Conservation (phyloP, 805 yeast species). For the Candida xiaguanensis region DNA sequence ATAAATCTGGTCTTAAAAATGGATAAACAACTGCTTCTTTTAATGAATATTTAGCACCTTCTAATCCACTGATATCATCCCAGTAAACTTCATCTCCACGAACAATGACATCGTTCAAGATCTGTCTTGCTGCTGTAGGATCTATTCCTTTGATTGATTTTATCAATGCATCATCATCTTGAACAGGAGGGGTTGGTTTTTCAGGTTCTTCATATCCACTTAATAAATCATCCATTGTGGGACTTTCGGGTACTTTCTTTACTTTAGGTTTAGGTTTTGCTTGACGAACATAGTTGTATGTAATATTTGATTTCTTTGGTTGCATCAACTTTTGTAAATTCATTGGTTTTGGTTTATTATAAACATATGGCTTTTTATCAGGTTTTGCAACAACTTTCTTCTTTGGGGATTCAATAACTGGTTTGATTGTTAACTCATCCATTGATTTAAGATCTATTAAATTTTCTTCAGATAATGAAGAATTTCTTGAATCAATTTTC, state of each 20-base stretch:
- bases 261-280: slow-evolving; percentile 11
- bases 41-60: slow-evolving; percentile 79
- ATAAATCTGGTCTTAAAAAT: slow-evolving; percentile 87
- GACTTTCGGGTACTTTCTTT: slow-evolving; percentile 15
- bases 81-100: slow-evolving; percentile 89
- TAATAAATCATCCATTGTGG: slow-evolving; percentile 25
- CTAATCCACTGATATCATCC: slow-evolving; percentile 94
- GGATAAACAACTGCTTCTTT: slow-evolving; percentile 97
- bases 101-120: slow-evolving; percentile 81
- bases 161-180: slow-evolving; percentile 38
- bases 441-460: slow-evolving; percentile 10
- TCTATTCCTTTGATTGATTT: slow-evolving; percentile 69
- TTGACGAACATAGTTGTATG: slow-evolving; percentile 26
- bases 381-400: no score
- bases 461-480: slow-evolving; percentile 7
- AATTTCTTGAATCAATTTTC: slow-evolving; percentile 8
- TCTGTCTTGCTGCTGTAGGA: slow-evolving; percentile 72
- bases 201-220: slow-evolving; percentile 22
- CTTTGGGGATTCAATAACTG: slow-evolving; percentile 5
- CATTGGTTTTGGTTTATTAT: slow-evolving; percentile 38
- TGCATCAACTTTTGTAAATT: slow-evolving; percentile 32
- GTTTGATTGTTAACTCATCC: slow-evolving; percentile 13
- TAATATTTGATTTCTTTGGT: slow-evolving; percentile 21
- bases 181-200: slow-evolving; percentile 17
- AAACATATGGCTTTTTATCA: slow-evolving; percentile 22